Percentiles rank a stretch among this genome's conserved stretches.
These are phyloP conservation scores for Onygenales sp. DNA, from an alignment of 2,329 filamentous ascomycete genomes.

Conservation along the genomic window DNA sequence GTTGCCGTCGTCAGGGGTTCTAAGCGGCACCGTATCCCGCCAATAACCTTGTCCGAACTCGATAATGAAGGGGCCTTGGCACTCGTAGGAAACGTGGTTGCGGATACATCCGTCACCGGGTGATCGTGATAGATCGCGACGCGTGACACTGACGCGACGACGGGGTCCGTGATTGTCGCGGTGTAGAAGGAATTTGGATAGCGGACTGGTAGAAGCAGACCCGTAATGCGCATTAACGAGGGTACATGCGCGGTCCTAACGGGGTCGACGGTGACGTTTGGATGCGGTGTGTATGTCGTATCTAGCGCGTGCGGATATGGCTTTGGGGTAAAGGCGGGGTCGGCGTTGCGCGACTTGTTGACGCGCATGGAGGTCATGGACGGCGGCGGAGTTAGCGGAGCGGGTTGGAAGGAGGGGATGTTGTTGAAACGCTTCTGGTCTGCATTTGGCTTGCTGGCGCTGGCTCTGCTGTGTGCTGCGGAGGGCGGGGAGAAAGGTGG, in stretches of 20 bases:
- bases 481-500: not conserved
- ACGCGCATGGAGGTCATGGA: constrained; percentile 3
- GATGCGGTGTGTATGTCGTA: constrained; percentile 26
- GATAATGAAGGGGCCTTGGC: constrained; percentile 7
- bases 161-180: constrained; percentile 47
- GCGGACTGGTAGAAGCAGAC: constrained; percentile 50
- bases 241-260: constrained; percentile 46
- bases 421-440: not conserved
- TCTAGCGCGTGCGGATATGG: constrained; percentile 10
- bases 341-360: constrained; percentile 13
- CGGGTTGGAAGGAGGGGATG: not conserved
- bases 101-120: constrained; percentile 21
- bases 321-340: constrained; percentile 21
- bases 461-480: not conserved
- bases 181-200: constrained; percentile 54
- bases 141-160: constrained; percentile 46
- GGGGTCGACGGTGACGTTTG: constrained; percentile 44
- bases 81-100: constrained; percentile 11
- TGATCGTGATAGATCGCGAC: constrained; percentile 49
- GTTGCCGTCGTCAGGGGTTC: constrained; percentile 23
- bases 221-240: constrained; percentile 48
- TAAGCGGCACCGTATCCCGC: constrained; percentile 39
- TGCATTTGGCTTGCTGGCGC: not conserved
- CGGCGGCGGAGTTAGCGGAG: not conserved
- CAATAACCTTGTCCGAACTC: constrained; percentile 35